phyloP scores from a whole-genome alignment of 192 early-diverging fungal species.

The Geosiphon pyriformis region DNA sequence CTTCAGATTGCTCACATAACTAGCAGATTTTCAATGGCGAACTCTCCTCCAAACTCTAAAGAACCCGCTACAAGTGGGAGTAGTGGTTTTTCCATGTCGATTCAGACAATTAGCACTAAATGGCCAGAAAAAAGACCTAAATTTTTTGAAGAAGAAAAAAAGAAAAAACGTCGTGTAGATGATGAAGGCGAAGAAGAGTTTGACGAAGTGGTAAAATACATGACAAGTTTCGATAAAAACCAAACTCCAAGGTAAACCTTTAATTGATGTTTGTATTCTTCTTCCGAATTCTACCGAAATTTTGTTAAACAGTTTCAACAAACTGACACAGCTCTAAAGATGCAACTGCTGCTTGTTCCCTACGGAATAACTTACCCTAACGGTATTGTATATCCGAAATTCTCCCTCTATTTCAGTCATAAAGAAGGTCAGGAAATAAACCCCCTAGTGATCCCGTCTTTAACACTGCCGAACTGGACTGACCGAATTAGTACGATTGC shows the following conservation, averaged over 20 bases:
- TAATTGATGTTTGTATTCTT: background rate
- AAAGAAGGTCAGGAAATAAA: background rate
- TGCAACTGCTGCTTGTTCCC: background rate
- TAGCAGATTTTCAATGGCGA: too few relatives aligned
- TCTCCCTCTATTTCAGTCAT: background rate
- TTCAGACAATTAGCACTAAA: background rate
- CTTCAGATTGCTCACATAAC: too few relatives aligned
- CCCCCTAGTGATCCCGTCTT: background rate
- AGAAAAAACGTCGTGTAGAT: background rate
- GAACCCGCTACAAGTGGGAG: too few relatives aligned
- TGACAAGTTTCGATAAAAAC: slow-evolving; percentile 6
- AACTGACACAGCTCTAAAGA: background rate
- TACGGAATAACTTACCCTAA: background rate
- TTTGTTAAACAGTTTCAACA: background rate
- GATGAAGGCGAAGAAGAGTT: background rate
- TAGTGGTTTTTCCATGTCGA: slow-evolving; percentile 8
- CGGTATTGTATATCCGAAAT: background rate
- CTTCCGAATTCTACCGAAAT: background rate
- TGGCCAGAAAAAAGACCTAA: background rate
- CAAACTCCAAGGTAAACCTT: background rate
- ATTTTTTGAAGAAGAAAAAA: background rate
- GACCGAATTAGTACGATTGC: background rate
- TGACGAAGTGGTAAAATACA: background rate
- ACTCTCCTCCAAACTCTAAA: too few relatives aligned
- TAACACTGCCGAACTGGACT: background rate